Evolutionary conservation across 2,329 filamentous ascomycete genomes (phyloP), one percentile per base, ranked within the genome.

Genomic region (Juglanconis sp.): DNA sequence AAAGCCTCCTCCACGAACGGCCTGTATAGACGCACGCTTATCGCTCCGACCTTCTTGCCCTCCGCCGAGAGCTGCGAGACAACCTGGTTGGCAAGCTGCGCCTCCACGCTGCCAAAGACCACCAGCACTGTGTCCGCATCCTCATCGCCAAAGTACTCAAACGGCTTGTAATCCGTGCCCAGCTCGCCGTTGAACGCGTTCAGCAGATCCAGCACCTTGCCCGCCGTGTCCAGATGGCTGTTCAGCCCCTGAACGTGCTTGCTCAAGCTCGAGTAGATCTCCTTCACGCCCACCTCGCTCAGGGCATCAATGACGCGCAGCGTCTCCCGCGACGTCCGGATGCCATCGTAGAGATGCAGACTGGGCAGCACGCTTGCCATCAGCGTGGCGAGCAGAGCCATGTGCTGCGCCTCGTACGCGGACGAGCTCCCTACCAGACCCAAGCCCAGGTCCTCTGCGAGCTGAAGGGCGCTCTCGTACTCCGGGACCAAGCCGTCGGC

Each of bases 1-100:
- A 99, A 98, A 55, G 91, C 90, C 72, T 97, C 92, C 77, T 99
- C 95, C 36, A 95, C 86, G 70, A 99, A 98, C 15, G 95, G 95
- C 48, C 94, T 87, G 81, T 98, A 99, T 58, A 99, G 83, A 65
- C 95, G 90, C 51, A 98, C 94, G 68, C 91, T 94, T 74, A 99
- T 82, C 44, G 94, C 89, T 68, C 95, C 95, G 63, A 97, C 85
- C 77, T 88, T 91, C 71, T 84, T 83, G 65, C 89, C 92, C 65
- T 88, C 83, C 64, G 85, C 82, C 35, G 90, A 84, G 51, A 98
- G 80, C 46, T 87, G 86, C 48, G 81, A 80, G 10, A 92, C 87
- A 56, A 96, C 86, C 76, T 97, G 92, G 65, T 89, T 87, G 60
- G 92, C 87, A 63, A 98, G 79, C 68, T 95, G 92, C 13, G 91